Conservation (phyloP, 1,284 basidiomycete genomes). For the Leucoagaricus sp. region DNA sequence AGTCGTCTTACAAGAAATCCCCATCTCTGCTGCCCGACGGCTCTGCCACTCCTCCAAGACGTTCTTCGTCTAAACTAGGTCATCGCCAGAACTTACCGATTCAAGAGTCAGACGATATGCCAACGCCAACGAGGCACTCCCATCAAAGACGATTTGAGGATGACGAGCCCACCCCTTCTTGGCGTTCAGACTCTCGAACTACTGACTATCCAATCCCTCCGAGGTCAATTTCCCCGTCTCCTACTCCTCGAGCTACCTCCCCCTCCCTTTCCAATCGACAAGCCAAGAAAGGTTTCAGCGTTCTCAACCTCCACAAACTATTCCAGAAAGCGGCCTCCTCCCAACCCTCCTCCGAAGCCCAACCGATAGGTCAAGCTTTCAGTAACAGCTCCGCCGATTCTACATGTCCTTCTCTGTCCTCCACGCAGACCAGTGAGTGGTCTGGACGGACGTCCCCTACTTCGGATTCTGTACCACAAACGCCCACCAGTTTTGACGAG, state of each 20-base stretch:
- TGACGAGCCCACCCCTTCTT: constrained; percentile 9
- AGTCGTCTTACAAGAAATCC: neutral
- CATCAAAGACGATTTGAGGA: neutral
- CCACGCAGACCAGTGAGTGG: constrained; percentile 3
- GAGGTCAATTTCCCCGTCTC: constrained; percentile 14
- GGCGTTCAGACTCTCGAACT: constrained; percentile 5
- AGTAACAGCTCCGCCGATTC: constrained; percentile 4
- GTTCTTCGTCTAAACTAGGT: constrained; percentile 12
- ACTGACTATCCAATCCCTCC: neutral
- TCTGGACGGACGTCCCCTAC: constrained; percentile 27
- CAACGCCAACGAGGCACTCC: neutral
- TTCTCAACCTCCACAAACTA: constrained; percentile 37
- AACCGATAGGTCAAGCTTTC: constrained; percentile 1
- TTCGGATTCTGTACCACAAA: constrained; percentile 25
- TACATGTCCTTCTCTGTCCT: constrained; percentile 12
- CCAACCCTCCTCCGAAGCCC: constrained; percentile 10
- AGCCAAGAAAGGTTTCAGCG: constrained; percentile 36
- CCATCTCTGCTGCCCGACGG: neutral
- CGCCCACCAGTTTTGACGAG: constrained; percentile 29
- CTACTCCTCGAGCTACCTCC: constrained; percentile 13
- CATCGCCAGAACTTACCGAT: neutral
- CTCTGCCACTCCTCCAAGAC: neutral
- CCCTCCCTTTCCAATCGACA: constrained; percentile 21
- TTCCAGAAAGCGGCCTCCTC: constrained; percentile 30
- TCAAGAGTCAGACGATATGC: neutral